Evolutionary conservation across 75 land plant species (phyloP).

Genomic region (Gnetum montanum): DNA sequence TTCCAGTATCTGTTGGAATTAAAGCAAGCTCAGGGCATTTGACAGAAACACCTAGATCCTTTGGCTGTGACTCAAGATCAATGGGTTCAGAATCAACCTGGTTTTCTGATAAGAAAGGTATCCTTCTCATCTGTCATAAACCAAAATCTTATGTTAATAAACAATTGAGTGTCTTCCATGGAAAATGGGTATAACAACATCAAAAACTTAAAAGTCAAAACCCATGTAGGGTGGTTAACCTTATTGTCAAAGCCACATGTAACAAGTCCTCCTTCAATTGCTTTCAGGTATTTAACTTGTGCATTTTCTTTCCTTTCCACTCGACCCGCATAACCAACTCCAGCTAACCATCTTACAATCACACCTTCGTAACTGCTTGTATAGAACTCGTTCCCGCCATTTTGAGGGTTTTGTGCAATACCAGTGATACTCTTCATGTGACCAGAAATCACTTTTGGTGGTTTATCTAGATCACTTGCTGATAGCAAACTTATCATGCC

Average conservation of each 20-base stretch:
- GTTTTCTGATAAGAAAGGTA: slow-evolving; percentile 43
- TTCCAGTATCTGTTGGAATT: slow-evolving; percentile 64
- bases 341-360: slow-evolving; percentile 73
- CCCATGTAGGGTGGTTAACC: slow-evolving; percentile 24
- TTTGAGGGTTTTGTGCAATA: slow-evolving; percentile 30
- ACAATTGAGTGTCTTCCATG: not conserved
- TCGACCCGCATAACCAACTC: slow-evolving; percentile 64
- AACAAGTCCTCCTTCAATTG: slow-evolving; percentile 44
- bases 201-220: not conserved
- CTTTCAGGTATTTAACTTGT: slow-evolving; percentile 60
- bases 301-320: slow-evolving; percentile 46
- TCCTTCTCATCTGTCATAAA: slow-evolving; percentile 44
- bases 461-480: slow-evolving; percentile 37
- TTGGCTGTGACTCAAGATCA: slow-evolving; percentile 68
- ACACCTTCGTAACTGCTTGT: slow-evolving; percentile 93
- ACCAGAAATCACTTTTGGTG: slow-evolving; percentile 59
- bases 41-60: slow-evolving; percentile 52
- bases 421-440: slow-evolving; percentile 79
- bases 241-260: slow-evolving; percentile 82
- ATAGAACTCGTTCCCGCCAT: slow-evolving; percentile 33
- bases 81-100: slow-evolving; percentile 45
- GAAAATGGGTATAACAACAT: too few species aligned
- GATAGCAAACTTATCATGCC: slow-evolving; percentile 66
- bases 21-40: slow-evolving; percentile 46
- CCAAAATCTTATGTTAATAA: not conserved